Percentiles rank a stretch among this genome's conserved stretches.
Conservation (phyloP, 129 eudicot genomes). For the Helichrysum umbraculigerum region DNA sequence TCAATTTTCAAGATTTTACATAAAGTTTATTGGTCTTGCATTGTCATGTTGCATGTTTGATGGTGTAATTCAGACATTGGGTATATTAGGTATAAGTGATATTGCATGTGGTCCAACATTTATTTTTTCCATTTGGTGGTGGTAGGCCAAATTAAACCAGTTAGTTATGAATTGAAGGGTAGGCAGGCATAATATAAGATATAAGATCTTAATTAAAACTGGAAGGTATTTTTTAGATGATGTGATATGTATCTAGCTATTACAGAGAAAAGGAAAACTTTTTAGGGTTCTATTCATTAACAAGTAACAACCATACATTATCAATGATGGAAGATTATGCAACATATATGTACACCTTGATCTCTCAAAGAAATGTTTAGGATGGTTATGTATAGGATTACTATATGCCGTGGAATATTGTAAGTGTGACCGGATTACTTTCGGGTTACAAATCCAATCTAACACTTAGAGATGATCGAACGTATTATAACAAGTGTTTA, state of each 20-base stretch:
- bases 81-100: slow-evolving; percentile 16
- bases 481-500: too few species aligned
- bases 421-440: too few species aligned
- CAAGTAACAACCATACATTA: slow-evolving; percentile 12
- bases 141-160: slow-evolving; percentile 14
- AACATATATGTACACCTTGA: not conserved
- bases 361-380: slow-evolving; percentile 3
- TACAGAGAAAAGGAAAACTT: not conserved
- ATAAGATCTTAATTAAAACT: slow-evolving; percentile 4
- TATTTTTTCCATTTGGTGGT: slow-evolving; percentile 24
- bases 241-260: slow-evolving; percentile 6
- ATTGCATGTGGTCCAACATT: slow-evolving; percentile 26
- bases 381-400: slow-evolving; percentile 2
- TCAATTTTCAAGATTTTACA: slow-evolving; percentile 32
- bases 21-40: slow-evolving; percentile 19
- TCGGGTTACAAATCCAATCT: too few species aligned
- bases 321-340: slow-evolving; percentile 21
- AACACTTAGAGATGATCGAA: too few species aligned
- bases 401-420: not conserved
- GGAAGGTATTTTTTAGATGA: slow-evolving; percentile 33
- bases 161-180: slow-evolving; percentile 13
- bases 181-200: not conserved
- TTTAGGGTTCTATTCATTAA: slow-evolving; percentile 15
- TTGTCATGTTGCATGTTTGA: slow-evolving; percentile 9
- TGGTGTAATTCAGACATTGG: slow-evolving; percentile 18